Conservation (phyloP, 495 filamentous ascomycete species). For the Saxophila tyrrhenica region DNA sequence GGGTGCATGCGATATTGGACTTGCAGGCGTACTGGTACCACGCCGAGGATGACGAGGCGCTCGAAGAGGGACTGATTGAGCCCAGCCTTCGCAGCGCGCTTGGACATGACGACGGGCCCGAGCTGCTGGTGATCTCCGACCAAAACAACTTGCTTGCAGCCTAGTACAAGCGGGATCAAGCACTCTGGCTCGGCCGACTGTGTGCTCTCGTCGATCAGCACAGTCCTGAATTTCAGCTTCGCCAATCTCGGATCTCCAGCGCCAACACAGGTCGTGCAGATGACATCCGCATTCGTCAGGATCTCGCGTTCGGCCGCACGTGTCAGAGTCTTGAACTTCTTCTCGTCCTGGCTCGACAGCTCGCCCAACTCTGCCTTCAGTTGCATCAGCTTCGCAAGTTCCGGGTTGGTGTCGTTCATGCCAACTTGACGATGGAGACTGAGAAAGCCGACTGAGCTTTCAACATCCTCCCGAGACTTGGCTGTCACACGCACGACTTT, state of each 20-base stretch:
- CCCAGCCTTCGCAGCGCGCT: constrained; percentile 96
- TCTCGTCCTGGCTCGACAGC: constrained; percentile 91
- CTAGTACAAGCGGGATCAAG: constrained; percentile 95
- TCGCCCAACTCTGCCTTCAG: constrained; percentile 88
- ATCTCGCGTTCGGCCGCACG: constrained; percentile 93
- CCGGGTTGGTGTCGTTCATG: constrained; percentile 91
- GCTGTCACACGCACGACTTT: constrained; percentile 98
- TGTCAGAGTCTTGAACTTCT: constrained; percentile 92
- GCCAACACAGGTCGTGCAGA: constrained; percentile 98
- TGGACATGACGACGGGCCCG: constrained; percentile 99
- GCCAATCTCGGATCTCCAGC: constrained; percentile 90
- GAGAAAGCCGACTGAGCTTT: constrained; percentile 89
- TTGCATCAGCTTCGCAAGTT: constrained; percentile 80
- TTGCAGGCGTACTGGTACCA: constrained; percentile 84
- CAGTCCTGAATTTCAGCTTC: constrained; percentile 96
- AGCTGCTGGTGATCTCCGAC: constrained; percentile 98
- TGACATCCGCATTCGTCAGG: constrained; percentile 89
- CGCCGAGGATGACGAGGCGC: constrained; percentile 85
- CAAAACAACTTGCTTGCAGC: constrained; percentile 96
- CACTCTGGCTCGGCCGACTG: constrained; percentile 99
- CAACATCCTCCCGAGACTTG: constrained; percentile 96
- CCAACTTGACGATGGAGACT: constrained; percentile 95
- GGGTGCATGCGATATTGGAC: constrained; percentile 99
- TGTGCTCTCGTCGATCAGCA: constrained; percentile 95
- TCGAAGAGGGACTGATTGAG: constrained; percentile 97